Base-by-base conservation (phyloP, 2,329 filamentous ascomycete species). In the Podosphaera fusca region DNA sequence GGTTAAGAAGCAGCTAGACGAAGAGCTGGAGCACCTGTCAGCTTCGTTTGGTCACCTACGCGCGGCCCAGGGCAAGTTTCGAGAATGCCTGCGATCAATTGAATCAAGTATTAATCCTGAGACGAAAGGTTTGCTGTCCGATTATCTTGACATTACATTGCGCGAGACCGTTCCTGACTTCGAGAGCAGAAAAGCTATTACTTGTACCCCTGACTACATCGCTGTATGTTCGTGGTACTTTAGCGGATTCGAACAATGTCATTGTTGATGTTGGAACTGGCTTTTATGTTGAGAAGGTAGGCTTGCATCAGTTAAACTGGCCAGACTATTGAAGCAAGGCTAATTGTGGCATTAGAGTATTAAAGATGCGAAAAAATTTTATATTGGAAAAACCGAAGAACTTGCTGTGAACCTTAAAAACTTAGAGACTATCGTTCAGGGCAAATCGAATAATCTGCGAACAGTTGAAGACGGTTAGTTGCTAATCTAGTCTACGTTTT, bases 171-270 rank as follows among this genome's bases (percentile, higher is more conserved):
- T 21, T 21, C 21, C 21, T 21, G 21, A 21, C 21, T 21, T 21
- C 57, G 34, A 33, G 12, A 10, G 52, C 38, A 68, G 67, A 63
- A 70, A 78, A 77, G 64, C 71, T 74, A 6, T 84, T 96, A 53
- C 78, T 98, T 29, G 87, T 98, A n/a, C 92, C 94, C 0, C 72
- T 98, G 60, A 98, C 92, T 10, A 92, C 86, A 64, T 95, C 89
- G 0, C 77, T 98, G 35, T 98, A 98, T 70, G 90, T 98, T 14
- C 84, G 85, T 33, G 94, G 90, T 36, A 82, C 78, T 45, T 74
- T 96, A 46, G 77, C 84, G 51, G 79, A 83, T 69, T 76, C 82
- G 1, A 78, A 86, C 58, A 82, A 81, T 60, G 87, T 95, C 5
- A 75, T 96, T 58, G 87, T 96, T 46, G 90, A 96, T 69, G 81